phyloP scores from a whole-genome alignment of 805 yeast species.

The Candida tibetensis region DNA sequence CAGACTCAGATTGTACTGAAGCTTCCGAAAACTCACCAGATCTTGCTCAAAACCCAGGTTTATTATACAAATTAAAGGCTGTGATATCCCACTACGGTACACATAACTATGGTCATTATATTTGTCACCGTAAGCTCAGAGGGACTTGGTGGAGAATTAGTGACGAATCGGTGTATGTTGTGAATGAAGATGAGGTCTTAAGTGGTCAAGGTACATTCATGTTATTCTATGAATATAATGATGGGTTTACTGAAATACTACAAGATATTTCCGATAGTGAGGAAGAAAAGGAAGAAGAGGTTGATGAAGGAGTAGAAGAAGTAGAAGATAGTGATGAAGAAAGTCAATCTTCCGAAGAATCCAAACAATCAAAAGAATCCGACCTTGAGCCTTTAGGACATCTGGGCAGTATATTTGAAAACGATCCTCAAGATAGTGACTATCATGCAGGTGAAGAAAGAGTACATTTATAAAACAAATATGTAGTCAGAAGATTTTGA shows the following conservation, averaged over 20 bases:
- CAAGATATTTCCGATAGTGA: constrained; percentile 10
- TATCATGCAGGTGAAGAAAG: constrained; percentile 12
- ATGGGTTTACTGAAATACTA: constrained; percentile 21
- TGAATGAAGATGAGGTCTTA: constrained; percentile 76
- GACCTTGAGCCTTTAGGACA: not conserved
- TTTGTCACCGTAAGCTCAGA: constrained; percentile 76
- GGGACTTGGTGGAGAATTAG: constrained; percentile 95
- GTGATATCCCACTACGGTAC: constrained; percentile 93
- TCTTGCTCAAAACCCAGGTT: constrained; percentile 30
- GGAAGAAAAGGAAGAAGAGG: constrained; percentile 9
- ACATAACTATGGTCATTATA: constrained; percentile 96
- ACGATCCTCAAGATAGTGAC: constrained; percentile 7
- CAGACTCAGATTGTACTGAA: constrained; percentile 1
- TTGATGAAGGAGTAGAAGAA: constrained; percentile 10
- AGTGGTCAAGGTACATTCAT: constrained; percentile 85
- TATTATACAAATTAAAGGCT: constrained; percentile 72
- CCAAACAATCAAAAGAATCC: not conserved
- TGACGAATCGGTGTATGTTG: constrained; percentile 82
- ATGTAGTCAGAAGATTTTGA: not conserved
- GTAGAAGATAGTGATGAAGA: constrained; percentile 8
- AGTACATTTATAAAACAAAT: constrained; percentile 10
- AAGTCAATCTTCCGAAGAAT: not conserved
- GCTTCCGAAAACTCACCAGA: not conserved
- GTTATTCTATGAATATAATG: constrained; percentile 74
- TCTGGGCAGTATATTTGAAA: not conserved